phyloP scores from a whole-genome alignment of 2,329 filamentous ascomycete species.

The Aspergillus sp. region DNA sequence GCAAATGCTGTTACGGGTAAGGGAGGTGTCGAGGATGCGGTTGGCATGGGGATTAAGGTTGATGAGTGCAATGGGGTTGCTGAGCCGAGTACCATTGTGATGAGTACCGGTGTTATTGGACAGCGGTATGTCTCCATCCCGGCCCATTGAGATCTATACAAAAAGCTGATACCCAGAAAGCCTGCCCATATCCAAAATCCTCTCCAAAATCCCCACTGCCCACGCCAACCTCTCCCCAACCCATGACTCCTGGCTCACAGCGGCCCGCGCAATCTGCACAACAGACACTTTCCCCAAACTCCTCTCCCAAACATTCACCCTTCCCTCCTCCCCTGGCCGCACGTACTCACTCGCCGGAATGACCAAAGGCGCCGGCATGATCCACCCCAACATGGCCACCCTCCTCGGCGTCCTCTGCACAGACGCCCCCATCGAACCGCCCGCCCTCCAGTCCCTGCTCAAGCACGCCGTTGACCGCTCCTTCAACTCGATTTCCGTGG shows the following conservation, averaged over 20 bases:
- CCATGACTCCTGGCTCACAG: conserved; percentile 79
- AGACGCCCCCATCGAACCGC: conserved; percentile 70
- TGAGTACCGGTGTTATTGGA: conserved; percentile 98
- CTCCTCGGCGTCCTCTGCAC: conserved; percentile 87
- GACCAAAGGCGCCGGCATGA: conserved; percentile 98
- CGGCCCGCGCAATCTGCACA: conserved; percentile 90
- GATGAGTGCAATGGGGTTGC: conserved; percentile 57
- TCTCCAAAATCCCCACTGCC: conserved; percentile 71
- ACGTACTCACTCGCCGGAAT: conserved; percentile 86
- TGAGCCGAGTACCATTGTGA: conserved; percentile 69
- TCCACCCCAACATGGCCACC: conserved; percentile 98
- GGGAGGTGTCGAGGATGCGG: conserved; percentile 81
- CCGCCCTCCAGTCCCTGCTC: conserved; percentile 63
- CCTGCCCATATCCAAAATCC: conserved; percentile 85
- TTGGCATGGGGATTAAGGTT: conserved; percentile 71
- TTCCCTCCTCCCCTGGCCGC: conserved; percentile 68
- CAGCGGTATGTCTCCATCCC: conserved; percentile 56
- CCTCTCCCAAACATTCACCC: conserved; percentile 71
- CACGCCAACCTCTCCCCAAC: conserved; percentile 63
- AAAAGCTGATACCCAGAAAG: conserved; percentile 32
- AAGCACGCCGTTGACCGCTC: conserved; percentile 69
- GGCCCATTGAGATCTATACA: not conserved
- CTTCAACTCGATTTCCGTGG: conserved; percentile 95
- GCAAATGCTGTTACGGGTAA: conserved; percentile 95
- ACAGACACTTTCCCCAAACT: conserved; percentile 98